Evolutionary conservation across 768 basidiomycete genomes (phyloP), one percentile per base, ranked within the genome.

Genomic region (Leucocoprinus leucothites): DNA sequence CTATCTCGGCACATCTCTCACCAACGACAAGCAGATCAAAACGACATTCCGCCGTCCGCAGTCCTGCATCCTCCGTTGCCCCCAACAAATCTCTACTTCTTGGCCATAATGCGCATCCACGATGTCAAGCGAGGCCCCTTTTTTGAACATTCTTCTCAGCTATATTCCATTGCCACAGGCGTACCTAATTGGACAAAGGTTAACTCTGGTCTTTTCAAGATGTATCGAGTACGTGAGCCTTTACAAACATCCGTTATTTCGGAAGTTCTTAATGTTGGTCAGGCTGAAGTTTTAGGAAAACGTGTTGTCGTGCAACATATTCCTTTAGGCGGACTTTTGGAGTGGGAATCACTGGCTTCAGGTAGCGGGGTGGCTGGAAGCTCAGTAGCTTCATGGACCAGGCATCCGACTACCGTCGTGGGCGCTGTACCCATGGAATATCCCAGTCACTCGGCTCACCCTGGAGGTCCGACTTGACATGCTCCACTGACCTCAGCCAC

Each of bases 301-400:
- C 81, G 91, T 14, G 95, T 98, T n/a, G 96, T 98, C 3, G 92
- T 98, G 3, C 95, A 98, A 67, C 94, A 97, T 66, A 74, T 98
- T 47, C 88, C 89, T 7, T 77, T 97, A 21, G 94, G 94, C 18
- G 89, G 91, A 0, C 63, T 93, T 22, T 71, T 95, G 52, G 81
- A 84, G 63, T 92, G 91, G 91, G 75, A 70, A 46, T 28, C 40
- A 9, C 34, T 43, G 2, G 14, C 21, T 35, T 42, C 41, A 49
- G 19, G 43, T 7, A 31, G 24, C 9, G 1, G 40, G n/a, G 38
- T 38, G 25, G 22, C 44, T 26, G 45, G 16, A 19, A 56, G 35
- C 25, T 47, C 53, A 36, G 86, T 57, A 82, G 79, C 43, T 68
- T 86, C 40, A 19, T 21, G 31, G 26, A 24, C 26, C 48, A 36